Base-by-base conservation (phyloP, 1,139 yeast genomes). In the Nakaseomyces delphensis region DNA sequence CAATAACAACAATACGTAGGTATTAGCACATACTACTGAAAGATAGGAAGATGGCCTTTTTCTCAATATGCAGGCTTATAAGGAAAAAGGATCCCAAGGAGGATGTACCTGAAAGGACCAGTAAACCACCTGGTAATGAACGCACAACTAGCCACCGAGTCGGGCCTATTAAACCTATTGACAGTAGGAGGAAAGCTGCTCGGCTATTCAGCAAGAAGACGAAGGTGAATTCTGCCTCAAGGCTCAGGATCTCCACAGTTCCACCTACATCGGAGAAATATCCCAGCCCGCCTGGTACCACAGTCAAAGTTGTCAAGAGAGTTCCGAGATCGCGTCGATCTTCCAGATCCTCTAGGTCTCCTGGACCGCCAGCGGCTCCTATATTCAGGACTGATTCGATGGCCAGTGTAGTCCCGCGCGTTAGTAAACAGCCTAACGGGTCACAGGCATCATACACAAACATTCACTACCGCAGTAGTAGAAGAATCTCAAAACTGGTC, bases 1-100 rank as follows among this genome's bases (percentile, higher is more conserved):
- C n/a, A n/a, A n/a, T n/a, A n/a, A n/a, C n/a, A n/a, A n/a, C n/a
- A n/a, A n/a, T n/a, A n/a, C n/a, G n/a, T n/a, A n/a, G n/a, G n/a
- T n/a, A n/a, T n/a, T n/a, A n/a, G n/a, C n/a, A n/a, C n/a, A n/a
- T n/a, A n/a, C n/a, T n/a, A n/a, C n/a, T n/a, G n/a, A n/a, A n/a
- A n/a, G n/a, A n/a, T n/a, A n/a, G n/a, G 18, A 31, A 31, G 18
- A 31, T 31, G 35, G 35, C 35, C 6, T 31, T 31, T 8, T 31
- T 31, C n/a, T 31, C 35, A 18, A 23, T 31, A 9, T 21, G 23
- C 10, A 20, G 37, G 18, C 13, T 20, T 8, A 33, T 20, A 27
- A 33, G 18, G 11, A 33, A 21, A 13, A 33, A 33, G 18, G 27
- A 33, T 15, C 27, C 37, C 9, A 21, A 33, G 11, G 37, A 33